Percentiles rank a stretch among this genome's conserved stretches.
Conservation (phyloP, 1,139 yeast genomes). For the Zygosaccharomyces pseudobailii region DNA sequence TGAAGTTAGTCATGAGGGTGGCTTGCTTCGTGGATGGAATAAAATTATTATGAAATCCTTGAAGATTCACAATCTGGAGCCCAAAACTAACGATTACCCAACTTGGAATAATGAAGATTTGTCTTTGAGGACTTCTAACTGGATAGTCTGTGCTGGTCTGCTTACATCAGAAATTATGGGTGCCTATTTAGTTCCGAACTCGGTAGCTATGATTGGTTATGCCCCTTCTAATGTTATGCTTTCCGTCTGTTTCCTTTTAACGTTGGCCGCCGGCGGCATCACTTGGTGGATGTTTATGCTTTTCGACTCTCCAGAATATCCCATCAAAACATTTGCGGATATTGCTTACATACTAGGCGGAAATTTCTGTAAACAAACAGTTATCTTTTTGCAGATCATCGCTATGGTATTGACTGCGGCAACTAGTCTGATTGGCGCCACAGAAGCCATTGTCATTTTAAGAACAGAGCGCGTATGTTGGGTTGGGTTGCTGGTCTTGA, state of each 20-base stretch:
- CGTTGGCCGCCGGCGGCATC: slow-evolving; percentile 39
- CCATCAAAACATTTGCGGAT: slow-evolving; percentile 40
- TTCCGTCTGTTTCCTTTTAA: slow-evolving; percentile 37
- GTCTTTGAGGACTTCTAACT: neutral
- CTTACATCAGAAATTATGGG: slow-evolving; percentile 46
- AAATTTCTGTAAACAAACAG: slow-evolving; percentile 1
- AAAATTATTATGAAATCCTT: neutral
- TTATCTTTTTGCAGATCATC: slow-evolving; percentile 34
- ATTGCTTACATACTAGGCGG: slow-evolving; percentile 37
- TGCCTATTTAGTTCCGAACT: slow-evolving; percentile 43
- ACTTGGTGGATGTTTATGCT: slow-evolving; percentile 28
- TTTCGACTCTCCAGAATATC: slow-evolving; percentile 40
- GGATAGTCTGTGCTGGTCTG: slow-evolving; percentile 20
- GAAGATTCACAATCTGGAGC: neutral
- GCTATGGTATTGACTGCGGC: slow-evolving; percentile 43
- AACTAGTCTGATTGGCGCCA: slow-evolving; percentile 38
- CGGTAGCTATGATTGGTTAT: slow-evolving; percentile 40
- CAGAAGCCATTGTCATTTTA: slow-evolving; percentile 33
- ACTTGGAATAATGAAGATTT: slow-evolving; percentile 1
- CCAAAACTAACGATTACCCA: slow-evolving; percentile 1
- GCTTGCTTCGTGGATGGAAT: neutral
- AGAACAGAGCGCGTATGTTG: slow-evolving; percentile 35
- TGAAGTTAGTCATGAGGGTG: slow-evolving; percentile 1
- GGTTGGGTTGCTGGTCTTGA: slow-evolving; percentile 38
- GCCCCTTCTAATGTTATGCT: slow-evolving; percentile 40